These are phyloP conservation scores for Umbellularia californica DNA, from an alignment of 164 flowering plant species.

Conservation along the genomic window DNA sequence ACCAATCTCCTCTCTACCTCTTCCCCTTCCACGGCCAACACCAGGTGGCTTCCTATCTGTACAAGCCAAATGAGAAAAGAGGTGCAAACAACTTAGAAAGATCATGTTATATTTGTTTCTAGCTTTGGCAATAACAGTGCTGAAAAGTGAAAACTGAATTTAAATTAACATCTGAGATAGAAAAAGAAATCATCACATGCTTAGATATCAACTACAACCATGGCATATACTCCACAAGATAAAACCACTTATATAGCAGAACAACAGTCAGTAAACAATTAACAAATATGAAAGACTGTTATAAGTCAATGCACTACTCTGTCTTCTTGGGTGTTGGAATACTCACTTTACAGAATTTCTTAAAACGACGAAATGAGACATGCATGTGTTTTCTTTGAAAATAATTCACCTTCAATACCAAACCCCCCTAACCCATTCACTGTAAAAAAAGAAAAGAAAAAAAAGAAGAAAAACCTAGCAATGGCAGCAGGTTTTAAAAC, in stretches of 20 bases:
- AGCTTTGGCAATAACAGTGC: too few relatives aligned
- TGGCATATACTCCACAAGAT: too few relatives aligned
- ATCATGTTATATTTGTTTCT: too few relatives aligned
- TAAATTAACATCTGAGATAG: too few relatives aligned
- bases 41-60: slow-evolving; percentile 80
- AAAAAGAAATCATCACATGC: too few relatives aligned
- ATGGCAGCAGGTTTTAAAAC: too few relatives aligned
- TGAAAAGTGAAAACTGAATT: too few relatives aligned
- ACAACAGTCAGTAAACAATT: not conserved
- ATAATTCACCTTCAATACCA: not conserved
- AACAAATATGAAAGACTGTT: not conserved
- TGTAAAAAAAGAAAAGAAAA: too few relatives aligned
- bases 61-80: slow-evolving; percentile 9
- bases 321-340: not conserved
- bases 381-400: not conserved
- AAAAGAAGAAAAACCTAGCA: too few relatives aligned
- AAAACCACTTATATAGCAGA: not conserved
- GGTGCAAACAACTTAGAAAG: not conserved
- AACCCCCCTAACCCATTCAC: too few relatives aligned
- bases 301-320: not conserved
- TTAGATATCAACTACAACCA: too few relatives aligned
- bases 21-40: slow-evolving; percentile 73
- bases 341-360: not conserved
- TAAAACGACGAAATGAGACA: too few relatives aligned
- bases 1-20: slow-evolving; percentile 67